Percentiles rank a stretch among this genome's conserved stretches.
Conservation (phyloP, 2,329 filamentous ascomycete species). For the Colletotrichum lupini region DNA sequence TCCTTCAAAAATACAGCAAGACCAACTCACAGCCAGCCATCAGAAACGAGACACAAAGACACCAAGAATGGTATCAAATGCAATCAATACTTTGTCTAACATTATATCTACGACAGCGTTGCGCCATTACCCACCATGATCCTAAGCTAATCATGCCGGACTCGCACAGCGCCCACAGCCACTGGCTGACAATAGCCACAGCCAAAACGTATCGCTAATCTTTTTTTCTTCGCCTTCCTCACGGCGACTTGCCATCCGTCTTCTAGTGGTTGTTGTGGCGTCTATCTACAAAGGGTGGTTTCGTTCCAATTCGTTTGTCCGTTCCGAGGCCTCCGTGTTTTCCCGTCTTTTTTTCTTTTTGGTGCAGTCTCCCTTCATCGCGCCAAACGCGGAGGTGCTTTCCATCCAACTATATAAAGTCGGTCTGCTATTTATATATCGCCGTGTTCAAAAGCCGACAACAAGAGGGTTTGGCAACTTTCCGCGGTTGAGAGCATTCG, state of each 20-base stretch:
- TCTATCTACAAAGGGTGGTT: not conserved
- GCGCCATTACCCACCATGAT: not conserved
- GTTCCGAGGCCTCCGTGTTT: not conserved
- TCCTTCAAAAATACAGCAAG: not conserved
- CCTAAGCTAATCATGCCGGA: not conserved
- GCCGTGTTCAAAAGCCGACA: not conserved
- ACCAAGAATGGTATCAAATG: not conserved
- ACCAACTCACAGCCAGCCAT: too few relatives aligned
- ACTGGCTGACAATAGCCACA: not conserved
- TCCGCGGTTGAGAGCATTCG: not conserved
- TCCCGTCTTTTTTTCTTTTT: not conserved
- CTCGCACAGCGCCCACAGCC: not conserved
- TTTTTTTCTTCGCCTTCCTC: not conserved
- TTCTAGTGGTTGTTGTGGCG: not conserved
- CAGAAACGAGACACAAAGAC: not conserved
- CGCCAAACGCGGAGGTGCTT: not conserved
- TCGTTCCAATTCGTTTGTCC: not conserved
- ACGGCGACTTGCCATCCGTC: not conserved
- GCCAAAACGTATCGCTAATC: not conserved
- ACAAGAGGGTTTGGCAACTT: not conserved
- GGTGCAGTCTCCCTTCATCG: not conserved
- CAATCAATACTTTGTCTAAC: not conserved
- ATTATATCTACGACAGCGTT: not conserved
- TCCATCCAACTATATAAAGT: not conserved
- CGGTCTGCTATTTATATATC: not conserved